These are phyloP conservation scores for Emergomyces africanus DNA, from an alignment of 2,329 filamentous ascomycete genomes.

Conservation along the genomic window DNA sequence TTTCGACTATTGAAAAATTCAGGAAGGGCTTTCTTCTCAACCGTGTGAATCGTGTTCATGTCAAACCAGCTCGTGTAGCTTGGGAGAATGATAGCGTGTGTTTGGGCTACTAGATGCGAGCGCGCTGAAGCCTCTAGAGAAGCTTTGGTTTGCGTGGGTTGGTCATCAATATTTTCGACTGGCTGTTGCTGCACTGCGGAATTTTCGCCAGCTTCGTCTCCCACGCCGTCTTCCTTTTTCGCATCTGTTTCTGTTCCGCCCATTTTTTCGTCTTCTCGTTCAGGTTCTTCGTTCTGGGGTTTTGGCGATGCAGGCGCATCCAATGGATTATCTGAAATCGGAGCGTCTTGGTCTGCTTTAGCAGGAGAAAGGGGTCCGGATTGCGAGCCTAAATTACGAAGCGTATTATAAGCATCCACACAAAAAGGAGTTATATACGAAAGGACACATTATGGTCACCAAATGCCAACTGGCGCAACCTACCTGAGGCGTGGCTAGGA, in stretches of 20 bases:
- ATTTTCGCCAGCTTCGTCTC: constrained; percentile 27
- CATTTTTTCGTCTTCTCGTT: constrained; percentile 66
- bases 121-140: constrained; percentile 74
- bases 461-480: constrained; percentile 9
- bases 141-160: constrained; percentile 57
- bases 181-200: constrained; percentile 27
- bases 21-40: constrained; percentile 87
- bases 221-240: constrained; percentile 32
- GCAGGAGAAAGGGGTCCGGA: constrained; percentile 20
- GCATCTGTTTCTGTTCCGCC: constrained; percentile 43
- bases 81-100: constrained; percentile 88
- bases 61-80: constrained; percentile 99
- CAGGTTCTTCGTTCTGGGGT: constrained; percentile 46
- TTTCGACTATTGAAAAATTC: constrained; percentile 99
- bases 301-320: constrained; percentile 55
- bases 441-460: neutral
- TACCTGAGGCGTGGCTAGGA: constrained; percentile 20
- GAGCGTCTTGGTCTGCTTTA: constrained; percentile 17
- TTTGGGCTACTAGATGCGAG: constrained; percentile 84
- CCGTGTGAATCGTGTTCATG: constrained; percentile 81
- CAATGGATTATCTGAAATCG: constrained; percentile 50
- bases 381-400: constrained; percentile 17
- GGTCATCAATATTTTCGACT: constrained; percentile 41
- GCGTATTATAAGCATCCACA: constrained; percentile 12
- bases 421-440: constrained; percentile 9